These are phyloP conservation scores for Kwoniella shivajii DNA, from an alignment of 1,284 basidiomycete species.

Conservation along the genomic window DNA sequence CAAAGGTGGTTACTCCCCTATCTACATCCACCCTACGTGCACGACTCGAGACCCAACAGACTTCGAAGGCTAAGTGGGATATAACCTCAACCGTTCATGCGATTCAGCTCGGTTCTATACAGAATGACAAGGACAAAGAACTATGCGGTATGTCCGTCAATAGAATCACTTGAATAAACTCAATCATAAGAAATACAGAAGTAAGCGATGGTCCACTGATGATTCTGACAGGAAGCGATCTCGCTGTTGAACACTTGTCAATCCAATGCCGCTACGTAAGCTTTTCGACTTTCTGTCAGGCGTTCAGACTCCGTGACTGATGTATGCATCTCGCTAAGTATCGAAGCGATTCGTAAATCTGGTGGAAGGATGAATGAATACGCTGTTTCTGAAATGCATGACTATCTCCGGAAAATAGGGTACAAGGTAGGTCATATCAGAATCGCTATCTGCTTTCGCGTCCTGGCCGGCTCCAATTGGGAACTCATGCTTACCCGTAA, in stretches of 20 bases:
- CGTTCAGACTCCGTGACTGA: neutral
- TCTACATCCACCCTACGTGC: no score
- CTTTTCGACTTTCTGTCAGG: neutral
- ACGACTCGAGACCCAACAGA: no score
- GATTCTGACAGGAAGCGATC: slow-evolving; percentile 67
- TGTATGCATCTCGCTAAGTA: slow-evolving; percentile 31
- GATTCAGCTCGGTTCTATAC: slow-evolving; percentile 29
- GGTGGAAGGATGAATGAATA: slow-evolving; percentile 70
- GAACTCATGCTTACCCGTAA: no score
- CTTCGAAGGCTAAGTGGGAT: no score
- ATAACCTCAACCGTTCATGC: slow-evolving; percentile 32
- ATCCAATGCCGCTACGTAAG: slow-evolving; percentile 78
- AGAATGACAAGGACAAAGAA: slow-evolving; percentile 35
- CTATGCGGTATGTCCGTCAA: slow-evolving; percentile 30
- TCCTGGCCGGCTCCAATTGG: no score
- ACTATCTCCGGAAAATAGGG: slow-evolving; percentile 84
- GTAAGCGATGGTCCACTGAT: neutral
- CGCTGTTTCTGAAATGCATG: slow-evolving; percentile 85
- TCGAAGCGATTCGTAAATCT: slow-evolving; percentile 79
- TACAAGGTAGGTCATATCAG: slow-evolving; percentile 66
- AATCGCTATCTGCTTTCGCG: neutral
- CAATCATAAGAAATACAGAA: neutral
- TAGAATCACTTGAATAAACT: neutral
- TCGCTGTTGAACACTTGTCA: slow-evolving; percentile 87
- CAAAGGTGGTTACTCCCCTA: no score